Base-by-base conservation (phyloP, 441 rosid genomes). In the Manihot esculenta region DNA sequence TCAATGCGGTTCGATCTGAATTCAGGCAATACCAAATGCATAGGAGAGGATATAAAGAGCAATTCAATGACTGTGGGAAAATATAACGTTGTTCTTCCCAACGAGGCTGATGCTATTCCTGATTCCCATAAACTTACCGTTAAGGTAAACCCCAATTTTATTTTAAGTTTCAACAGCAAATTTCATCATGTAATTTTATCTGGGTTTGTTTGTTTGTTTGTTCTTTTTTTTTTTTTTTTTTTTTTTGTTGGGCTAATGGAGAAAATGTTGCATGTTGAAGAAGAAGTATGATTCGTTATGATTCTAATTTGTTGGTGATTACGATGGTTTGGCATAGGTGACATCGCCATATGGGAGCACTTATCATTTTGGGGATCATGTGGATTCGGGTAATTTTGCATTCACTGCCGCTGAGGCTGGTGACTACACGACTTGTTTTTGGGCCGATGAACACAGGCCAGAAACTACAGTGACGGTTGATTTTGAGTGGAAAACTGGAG, bases 401-500 rank as follows among this genome's bases (percentile, higher is more conserved):
- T 94, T 89, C 76, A 85, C 92, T 10, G 91, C 94, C 7, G 75
- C 74, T 5, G 93, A 90, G 77, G 70, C 77, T 7, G 97, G 95
- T 14, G 88, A 85, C 42, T 87, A 88, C 75, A 76, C 72, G 5
- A 66, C 96, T 18, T 94, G 99, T 78, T 92, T 94, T 78, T 83
- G 79, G 64, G 85, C 81, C 50, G 53, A 68, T 5, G 84, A 77
- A 1, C 83, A 69, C 78, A 79, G 49, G 44, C 87, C 88, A 47
- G 53, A 81, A 0, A 67, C 58, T 2, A 76, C 68, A 10, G 5
- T 89, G 47, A 72, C 87, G 0, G 62, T 94, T 57, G 96, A 94
- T 48, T 92, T 90, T 54, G 94, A 92, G 6, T 92, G 99, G 98
- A 89, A 66, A 74, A 83, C 89, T 48, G 97, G 98, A 27, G 79